phyloP scores from a whole-genome alignment of 352 stramenopile species.

The Phytophthora fragariaefolia region DNA sequence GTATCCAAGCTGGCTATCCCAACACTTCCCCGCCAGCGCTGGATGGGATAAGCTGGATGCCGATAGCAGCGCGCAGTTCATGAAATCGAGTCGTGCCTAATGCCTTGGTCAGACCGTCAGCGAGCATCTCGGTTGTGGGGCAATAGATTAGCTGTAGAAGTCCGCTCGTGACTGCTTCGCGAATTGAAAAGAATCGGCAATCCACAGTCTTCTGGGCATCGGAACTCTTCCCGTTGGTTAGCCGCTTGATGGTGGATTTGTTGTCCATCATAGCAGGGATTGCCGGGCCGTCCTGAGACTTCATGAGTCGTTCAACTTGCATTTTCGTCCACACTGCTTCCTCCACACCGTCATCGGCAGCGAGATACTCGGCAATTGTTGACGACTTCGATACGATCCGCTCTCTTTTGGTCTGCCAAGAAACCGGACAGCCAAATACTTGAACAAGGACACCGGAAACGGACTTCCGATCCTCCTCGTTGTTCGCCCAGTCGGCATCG shows the following conservation, averaged over 20 bases:
- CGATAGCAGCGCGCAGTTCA: not conserved
- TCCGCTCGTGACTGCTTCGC: not conserved
- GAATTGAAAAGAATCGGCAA: not conserved
- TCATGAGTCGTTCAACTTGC: not conserved
- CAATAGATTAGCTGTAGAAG: not conserved
- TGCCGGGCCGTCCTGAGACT: not conserved
- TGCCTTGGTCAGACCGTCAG: not conserved
- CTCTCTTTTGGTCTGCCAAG: not conserved
- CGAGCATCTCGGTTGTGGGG: not conserved
- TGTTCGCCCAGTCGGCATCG: not conserved
- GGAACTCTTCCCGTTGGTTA: not conserved
- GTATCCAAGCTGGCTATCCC: not conserved
- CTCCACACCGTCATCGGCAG: not conserved
- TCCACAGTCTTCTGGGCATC: not conserved
- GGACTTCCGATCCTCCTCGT: not conserved
- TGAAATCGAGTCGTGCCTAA: not conserved
- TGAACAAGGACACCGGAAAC: not conserved
- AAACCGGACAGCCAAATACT: not conserved
- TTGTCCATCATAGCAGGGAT: not conserved
- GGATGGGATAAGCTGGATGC: not conserved
- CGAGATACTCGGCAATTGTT: not conserved
- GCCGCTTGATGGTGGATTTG: not conserved
- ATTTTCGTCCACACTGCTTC: not conserved
- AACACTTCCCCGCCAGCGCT: not conserved
- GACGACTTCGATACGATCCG: not conserved